A percentile compares a stretch with the other conserved stretches of the same genome.
Evolutionary conservation across 1,139 yeast genomes (phyloP).

Genomic region (Suhomyces taliae): DNA sequence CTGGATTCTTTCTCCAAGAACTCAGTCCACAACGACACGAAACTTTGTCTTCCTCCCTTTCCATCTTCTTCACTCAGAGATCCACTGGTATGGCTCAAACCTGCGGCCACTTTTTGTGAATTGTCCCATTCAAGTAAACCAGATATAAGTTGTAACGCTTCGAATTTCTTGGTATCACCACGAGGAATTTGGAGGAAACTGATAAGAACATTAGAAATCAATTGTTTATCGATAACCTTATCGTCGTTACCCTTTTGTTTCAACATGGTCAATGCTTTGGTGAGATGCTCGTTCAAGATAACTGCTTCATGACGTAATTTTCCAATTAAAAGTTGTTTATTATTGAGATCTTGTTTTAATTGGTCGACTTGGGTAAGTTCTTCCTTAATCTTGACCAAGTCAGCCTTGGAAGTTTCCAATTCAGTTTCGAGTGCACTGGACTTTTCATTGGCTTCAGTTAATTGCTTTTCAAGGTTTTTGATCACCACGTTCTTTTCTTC

Average conservation of each 20-base stretch:
- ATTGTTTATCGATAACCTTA: slow-evolving; percentile 81
- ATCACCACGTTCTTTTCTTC: slow-evolving; percentile 10
- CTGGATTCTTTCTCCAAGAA: slow-evolving; percentile 74
- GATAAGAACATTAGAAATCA: slow-evolving; percentile 80
- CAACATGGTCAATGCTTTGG: slow-evolving; percentile 79
- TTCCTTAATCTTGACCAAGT: slow-evolving; percentile 2
- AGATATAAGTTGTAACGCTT: slow-evolving; percentile 80
- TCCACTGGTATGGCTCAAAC: slow-evolving; percentile 52
- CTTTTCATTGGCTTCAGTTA: neutral
- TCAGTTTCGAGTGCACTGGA: slow-evolving; percentile 16
- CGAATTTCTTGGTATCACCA: slow-evolving; percentile 92
- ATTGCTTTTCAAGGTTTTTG: slow-evolving; percentile 2
- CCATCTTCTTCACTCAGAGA: slow-evolving; percentile 23
- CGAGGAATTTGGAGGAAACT: slow-evolving; percentile 86
- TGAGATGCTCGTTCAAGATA: slow-evolving; percentile 89
- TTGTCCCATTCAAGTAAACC: slow-evolving; percentile 89
- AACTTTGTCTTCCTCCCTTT: slow-evolving; percentile 56
- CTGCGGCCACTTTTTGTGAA: slow-evolving; percentile 77
- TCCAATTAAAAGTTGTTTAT: slow-evolving; percentile 78
- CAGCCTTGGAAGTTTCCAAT: slow-evolving; percentile 17
- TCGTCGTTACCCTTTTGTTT: slow-evolving; percentile 65
- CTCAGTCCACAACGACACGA: slow-evolving; percentile 87
- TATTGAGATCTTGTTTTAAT: slow-evolving; percentile 48
- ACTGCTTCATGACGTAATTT: slow-evolving; percentile 94
- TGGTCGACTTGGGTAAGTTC: slow-evolving; percentile 14